Evolutionary conservation across 2,329 filamentous ascomycete genomes (phyloP), one percentile per base, ranked within the genome.

Genomic region (Epicoccum sorghinum): DNA sequence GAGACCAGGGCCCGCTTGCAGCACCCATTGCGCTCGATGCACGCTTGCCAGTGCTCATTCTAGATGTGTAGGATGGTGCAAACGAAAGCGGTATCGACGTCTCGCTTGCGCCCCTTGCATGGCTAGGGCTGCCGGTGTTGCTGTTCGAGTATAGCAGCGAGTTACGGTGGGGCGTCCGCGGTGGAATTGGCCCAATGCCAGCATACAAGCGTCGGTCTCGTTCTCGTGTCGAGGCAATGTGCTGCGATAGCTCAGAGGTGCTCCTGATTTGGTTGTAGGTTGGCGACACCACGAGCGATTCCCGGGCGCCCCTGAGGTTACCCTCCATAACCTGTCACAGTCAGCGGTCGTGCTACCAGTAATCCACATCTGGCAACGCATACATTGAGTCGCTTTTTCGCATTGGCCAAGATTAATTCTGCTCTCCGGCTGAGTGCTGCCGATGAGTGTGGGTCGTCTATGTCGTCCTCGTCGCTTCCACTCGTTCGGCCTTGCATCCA

Each of bases 351-450:
- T 55, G 35, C 44, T 40, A 52, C 46, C 14, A 33, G 14, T 42
- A 22, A 44, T 42, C 33, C 22, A 24, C 29, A 45, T 32, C 13
- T 29, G 45, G 44, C 42, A 9, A 38, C 44, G 53, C 90, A 73
- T 81, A 96, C 91, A 70, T 90, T 95, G 57, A 98, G 80, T 64
- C 92, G 84, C 72, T 87, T 88, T 78, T 97, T 97, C 29, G 93
- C 93, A 75, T 96, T 96, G 51, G 92, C 91, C 50, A 98, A 81
- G 69, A 97, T 97, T 68, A 93, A 82, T 71, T 97, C 93, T 1
- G 93, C 93, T 65, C 91, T 86, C 62, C 88, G 87, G 47, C 67
- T 69, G 30, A 71, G 55, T 30, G 67, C 62, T 50, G 83, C 86
- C 43, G 89, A 90, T 3, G 90, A 90, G 65, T 88, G 85, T 39